Evolutionary conservation across 192 early-diverging fungal genomes (phyloP).

Genomic region (Linnemannia schmuckeri): DNA sequence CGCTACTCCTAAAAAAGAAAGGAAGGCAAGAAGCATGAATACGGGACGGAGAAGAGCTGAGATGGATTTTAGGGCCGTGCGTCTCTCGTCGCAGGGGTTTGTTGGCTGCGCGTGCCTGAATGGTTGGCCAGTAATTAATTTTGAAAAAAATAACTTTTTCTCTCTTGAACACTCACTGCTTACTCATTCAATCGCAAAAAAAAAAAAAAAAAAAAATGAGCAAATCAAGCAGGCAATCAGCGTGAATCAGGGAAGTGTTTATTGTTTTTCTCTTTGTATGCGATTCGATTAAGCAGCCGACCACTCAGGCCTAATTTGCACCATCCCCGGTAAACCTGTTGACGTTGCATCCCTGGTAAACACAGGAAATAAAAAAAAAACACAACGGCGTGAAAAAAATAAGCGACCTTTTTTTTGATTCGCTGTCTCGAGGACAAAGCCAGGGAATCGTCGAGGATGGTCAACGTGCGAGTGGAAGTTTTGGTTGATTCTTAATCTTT

Average conservation of each 20-base stretch:
- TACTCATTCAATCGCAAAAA: neutral
- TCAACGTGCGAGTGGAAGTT: neutral
- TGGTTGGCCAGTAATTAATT: neutral
- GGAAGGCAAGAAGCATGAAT: no score
- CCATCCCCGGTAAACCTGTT: neutral
- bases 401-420: neutral
- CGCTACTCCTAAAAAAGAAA: neutral
- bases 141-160: neutral
- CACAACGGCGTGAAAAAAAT: neutral
- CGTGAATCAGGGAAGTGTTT: no score
- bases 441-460: neutral
- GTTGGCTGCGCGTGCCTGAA: constrained; percentile 1
- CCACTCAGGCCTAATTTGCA: neutral
- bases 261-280: no score
- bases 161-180: neutral
- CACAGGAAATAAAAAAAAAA: neutral
- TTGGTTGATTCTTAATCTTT: neutral
- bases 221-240: neutral
- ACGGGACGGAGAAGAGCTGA: no score
- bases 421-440: neutral
- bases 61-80: neutral
- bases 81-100: neutral
- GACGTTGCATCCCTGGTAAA: neutral
- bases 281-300: neutral
- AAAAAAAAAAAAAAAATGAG: neutral